phyloP scores from a whole-genome alignment of 1,139 yeast genomes.

The Lodderomyces jiufengensis region DNA sequence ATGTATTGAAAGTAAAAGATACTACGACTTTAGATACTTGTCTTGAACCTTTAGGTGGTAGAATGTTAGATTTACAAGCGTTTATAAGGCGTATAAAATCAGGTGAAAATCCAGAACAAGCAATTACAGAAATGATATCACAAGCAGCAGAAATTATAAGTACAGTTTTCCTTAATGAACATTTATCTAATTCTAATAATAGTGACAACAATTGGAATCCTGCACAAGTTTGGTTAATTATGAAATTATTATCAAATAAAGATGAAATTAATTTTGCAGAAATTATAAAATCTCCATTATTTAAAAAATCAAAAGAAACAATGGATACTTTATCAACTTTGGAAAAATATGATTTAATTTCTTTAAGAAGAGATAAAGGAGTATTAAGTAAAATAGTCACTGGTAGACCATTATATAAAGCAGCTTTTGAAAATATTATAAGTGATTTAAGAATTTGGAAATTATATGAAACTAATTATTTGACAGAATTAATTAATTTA shows the following conservation, averaged over 20 bases:
- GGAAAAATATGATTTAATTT: slow-evolving; percentile 75
- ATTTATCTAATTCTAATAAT: slow-evolving; percentile 15
- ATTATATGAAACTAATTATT: slow-evolving; percentile 61
- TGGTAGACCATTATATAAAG: slow-evolving; percentile 80
- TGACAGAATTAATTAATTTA: slow-evolving; percentile 49
- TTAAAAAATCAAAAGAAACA: slow-evolving; percentile 55
- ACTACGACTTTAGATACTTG: slow-evolving; percentile 46
- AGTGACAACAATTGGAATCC: slow-evolving; percentile 52
- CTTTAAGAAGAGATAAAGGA: slow-evolving; percentile 71
- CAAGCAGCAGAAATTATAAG: slow-evolving; percentile 88
- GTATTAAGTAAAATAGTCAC: slow-evolving; percentile 62
- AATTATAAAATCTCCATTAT: slow-evolving; percentile 57
- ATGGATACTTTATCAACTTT: slow-evolving; percentile 56
- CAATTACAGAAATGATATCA: slow-evolving; percentile 71
- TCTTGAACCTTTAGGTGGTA: slow-evolving; percentile 81
- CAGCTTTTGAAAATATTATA: slow-evolving; percentile 71
- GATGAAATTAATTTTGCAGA: slow-evolving; percentile 49
- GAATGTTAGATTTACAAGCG: slow-evolving; percentile 90
- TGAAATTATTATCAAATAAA: slow-evolving; percentile 55
- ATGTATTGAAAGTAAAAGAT: slow-evolving; percentile 46
- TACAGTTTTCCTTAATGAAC: slow-evolving; percentile 64
- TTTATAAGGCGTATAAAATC: slow-evolving; percentile 82
- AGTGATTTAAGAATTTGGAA: slow-evolving; percentile 55
- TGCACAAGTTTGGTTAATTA: slow-evolving; percentile 86
- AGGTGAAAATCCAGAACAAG: slow-evolving; percentile 79